Evolutionary conservation across 2,329 filamentous ascomycete genomes (phyloP), one percentile per base, ranked within the genome.

Genomic region (Aspergillus chevalieri): DNA sequence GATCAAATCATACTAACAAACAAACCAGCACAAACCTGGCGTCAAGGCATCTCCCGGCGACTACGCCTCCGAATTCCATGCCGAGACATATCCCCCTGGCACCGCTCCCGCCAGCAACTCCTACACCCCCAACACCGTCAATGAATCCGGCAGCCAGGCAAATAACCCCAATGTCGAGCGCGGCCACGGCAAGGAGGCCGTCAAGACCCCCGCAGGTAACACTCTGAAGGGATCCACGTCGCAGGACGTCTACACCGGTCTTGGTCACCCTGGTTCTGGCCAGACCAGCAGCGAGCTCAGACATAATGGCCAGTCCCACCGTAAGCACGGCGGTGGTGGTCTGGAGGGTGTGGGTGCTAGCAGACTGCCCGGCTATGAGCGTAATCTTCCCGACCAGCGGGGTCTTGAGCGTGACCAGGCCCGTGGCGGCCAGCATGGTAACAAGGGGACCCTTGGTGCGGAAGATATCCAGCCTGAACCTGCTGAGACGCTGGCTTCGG

Each of bases 61-160:
- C 54, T 80, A 82, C 56, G 82, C 68, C 10, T 81, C 81, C 17
- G 84, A 86, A 61, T 89, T 86, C 73, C 73, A 78, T 59, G 78
- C 80, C 21, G 57, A 89, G 64, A 77, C 76, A 1, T 69, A 82
- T 33, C 76, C 83, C 0, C 69, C 84, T 0, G 86, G 86, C 51
- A 79, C 80, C 3, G 85, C 86, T 0, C 86, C 86, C 1, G 54
- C 67, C 1, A 63, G 68, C 38, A 64, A 74, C 46, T 79, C 78
- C 12, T 77, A 72, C 69, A 57, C 58, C 9, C 73, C 75, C 24
- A 75, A 77, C 66, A 63, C 68, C 49, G 54, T 49, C 34, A 50
- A 52, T 50, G 60, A 62, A 34, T 55, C 64, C 8, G 71, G 73
- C 4, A 61, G 69, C 45, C 69, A 72, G 60, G 67, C 67, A 30